Base-by-base conservation (phyloP, 352 stramenopile species). In the Phytophthora cryptogea region DNA sequence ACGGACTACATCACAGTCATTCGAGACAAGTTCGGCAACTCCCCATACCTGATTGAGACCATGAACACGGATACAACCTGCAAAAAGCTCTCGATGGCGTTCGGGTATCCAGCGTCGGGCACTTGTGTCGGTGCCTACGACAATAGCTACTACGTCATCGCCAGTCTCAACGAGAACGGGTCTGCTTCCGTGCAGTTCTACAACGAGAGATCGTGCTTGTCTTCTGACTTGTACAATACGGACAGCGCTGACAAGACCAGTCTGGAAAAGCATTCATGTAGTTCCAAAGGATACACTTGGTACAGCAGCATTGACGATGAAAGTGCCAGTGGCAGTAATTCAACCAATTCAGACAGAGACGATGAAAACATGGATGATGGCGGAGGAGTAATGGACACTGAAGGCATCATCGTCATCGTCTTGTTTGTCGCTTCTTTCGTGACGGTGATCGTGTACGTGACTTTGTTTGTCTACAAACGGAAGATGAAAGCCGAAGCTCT, bases 131-230 rank as follows among this genome's bases (percentile, higher is more conserved):
- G 63, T 4, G 56, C 54, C 4, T 70, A 66, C 33, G 46, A 66
- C n/a, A 63, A 43, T 23, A 70, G 62, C 26, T 70, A 70, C 55
- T 70, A 70, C 48, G 55, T 70, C 8, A 46, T 66, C 11, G 63
- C 63, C 1, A 54, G 40, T 36, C 28, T 70, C 4, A 36, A 63
- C 5, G n/a, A 36, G n/a, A 70, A 66, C 17, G 63, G 63, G 5
- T 66, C 63, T 9, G 63, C 63, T 9, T 66, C 56, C 11, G 8
- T 70, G 1, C 37, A 49, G 9, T 61, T 50, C 13, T 70, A 31
- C 39, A 70, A 43, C 8, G 10, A 54, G 14, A 46, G 56, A 8
- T 58, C 55, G 14, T 70, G 63, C 23, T 46, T 49, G 6, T 32
- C 50, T 0, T 26, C 27, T 0, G 17, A 49, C 30, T 54, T 32